Evolutionary conservation across 1,139 yeast species (phyloP).

Genomic region (Hansenula lynferdii): DNA sequence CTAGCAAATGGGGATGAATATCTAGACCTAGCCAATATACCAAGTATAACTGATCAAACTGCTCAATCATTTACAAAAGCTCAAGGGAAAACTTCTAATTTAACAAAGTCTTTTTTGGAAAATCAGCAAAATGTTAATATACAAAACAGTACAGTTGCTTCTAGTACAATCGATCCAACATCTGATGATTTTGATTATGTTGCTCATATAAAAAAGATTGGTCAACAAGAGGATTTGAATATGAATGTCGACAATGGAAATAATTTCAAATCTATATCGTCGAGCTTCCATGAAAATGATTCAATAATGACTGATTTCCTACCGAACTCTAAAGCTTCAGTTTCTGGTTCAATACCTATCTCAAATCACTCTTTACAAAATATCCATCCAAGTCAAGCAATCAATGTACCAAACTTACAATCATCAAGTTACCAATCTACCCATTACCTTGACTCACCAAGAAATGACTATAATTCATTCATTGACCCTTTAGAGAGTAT

Average conservation of each 20-base stretch:
- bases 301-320: constrained; percentile 1
- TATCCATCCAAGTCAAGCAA: constrained; percentile 1
- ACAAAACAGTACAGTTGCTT: too few relatives aligned
- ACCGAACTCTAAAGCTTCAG: not conserved
- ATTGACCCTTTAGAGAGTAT: constrained; percentile 22
- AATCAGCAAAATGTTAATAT: not conserved
- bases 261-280: constrained; percentile 2
- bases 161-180: constrained; percentile 33
- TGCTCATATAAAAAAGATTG: constrained; percentile 59
- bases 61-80: constrained; percentile 5
- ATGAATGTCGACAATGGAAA: constrained; percentile 5
- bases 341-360: constrained; percentile 1
- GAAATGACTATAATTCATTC: constrained; percentile 11
- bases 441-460: constrained; percentile 12
- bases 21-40: constrained; percentile 14
- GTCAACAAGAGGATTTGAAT: constrained; percentile 32
- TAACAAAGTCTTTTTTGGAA: constrained; percentile 17
- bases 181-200: constrained; percentile 61
- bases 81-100: constrained; percentile 11
- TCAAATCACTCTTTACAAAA: not conserved
- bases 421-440: constrained; percentile 4
- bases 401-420: not conserved
- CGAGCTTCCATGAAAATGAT: constrained; percentile 3
- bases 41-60: constrained; percentile 1
- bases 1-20: constrained; percentile 16